Percentiles rank a stretch among this genome's conserved stretches.
phyloP scores from a whole-genome alignment of 2,329 filamentous ascomycete genomes.

The Penicillium sclerotiorum region DNA sequence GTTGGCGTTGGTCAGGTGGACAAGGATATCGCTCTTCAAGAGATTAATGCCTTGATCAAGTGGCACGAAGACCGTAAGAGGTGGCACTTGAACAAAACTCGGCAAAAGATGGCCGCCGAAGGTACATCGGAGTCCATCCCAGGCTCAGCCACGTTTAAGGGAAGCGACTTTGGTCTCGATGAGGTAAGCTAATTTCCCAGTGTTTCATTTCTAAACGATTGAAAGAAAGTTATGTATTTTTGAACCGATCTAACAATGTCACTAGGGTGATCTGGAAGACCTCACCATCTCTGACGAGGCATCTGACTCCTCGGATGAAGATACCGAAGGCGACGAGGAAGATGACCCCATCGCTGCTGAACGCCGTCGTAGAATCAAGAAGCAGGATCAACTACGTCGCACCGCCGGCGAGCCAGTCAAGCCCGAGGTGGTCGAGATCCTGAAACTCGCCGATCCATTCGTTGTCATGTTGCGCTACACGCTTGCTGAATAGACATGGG shows the following conservation, averaged over 20 bases:
- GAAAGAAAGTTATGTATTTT: background rate
- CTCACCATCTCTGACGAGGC: slow-evolving; percentile 76
- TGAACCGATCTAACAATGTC: slow-evolving; percentile 15
- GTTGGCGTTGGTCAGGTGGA: slow-evolving; percentile 69
- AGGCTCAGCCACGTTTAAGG: slow-evolving; percentile 65
- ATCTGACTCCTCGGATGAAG: slow-evolving; percentile 64
- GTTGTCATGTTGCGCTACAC: slow-evolving; percentile 79
- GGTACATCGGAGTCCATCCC: slow-evolving; percentile 58
- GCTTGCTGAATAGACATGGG: slow-evolving; percentile 65
- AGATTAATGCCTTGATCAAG: slow-evolving; percentile 82
- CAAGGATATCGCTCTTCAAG: slow-evolving; percentile 69
- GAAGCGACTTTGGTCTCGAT: slow-evolving; percentile 87
- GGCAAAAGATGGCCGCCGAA: slow-evolving; percentile 97
- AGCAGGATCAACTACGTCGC: slow-evolving; percentile 76
- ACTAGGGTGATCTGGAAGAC: slow-evolving; percentile 74
- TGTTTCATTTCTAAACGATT: background rate
- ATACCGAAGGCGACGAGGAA: slow-evolving; percentile 74
- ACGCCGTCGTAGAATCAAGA: slow-evolving; percentile 72
- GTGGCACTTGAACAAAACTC: slow-evolving; percentile 97
- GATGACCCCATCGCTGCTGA: slow-evolving; percentile 84
- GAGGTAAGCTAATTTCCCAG: slow-evolving; percentile 53
- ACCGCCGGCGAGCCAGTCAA: slow-evolving; percentile 83
- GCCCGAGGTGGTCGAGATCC: slow-evolving; percentile 74
- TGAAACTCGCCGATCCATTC: slow-evolving; percentile 79
- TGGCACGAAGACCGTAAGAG: slow-evolving; percentile 97